phyloP scores from a whole-genome alignment of 2,329 filamentous ascomycete species.

The Blastomyces silverae region DNA sequence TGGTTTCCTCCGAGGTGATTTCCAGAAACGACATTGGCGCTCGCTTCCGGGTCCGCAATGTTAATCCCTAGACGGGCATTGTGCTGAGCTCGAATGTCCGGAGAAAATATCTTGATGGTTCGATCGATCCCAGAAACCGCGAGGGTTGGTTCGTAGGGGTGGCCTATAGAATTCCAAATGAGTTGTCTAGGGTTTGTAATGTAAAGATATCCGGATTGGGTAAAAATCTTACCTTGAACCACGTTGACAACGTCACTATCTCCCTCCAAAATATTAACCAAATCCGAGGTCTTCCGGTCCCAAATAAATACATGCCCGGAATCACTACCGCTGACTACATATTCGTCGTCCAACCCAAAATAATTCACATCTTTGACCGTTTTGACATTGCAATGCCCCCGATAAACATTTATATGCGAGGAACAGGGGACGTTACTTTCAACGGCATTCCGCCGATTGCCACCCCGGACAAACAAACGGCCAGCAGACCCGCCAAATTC shows the following conservation, averaged over 20 bases:
- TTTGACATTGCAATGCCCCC: slow-evolving; percentile 59
- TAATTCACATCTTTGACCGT: slow-evolving; percentile 66
- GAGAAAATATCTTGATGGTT: slow-evolving; percentile 62
- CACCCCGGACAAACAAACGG: slow-evolving; percentile 43
- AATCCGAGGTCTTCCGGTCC: slow-evolving; percentile 55
- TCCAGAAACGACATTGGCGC: slow-evolving; percentile 32
- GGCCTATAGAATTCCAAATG: slow-evolving; percentile 39
- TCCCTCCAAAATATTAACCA: slow-evolving; percentile 60
- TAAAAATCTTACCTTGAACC: slow-evolving; percentile 48
- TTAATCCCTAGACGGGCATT: slow-evolving; percentile 53
- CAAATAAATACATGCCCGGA: slow-evolving; percentile 63
- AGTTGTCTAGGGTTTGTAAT: neutral
- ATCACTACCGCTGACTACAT: slow-evolving; percentile 61
- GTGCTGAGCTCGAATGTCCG: slow-evolving; percentile 52
- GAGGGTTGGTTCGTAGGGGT: slow-evolving; percentile 61
- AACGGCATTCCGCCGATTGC: slow-evolving; percentile 44
- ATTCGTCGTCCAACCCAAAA: slow-evolving; percentile 60
- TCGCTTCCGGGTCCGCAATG: slow-evolving; percentile 46
- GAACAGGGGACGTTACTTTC: slow-evolving; percentile 51
- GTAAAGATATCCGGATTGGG: neutral
- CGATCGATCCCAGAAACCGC: slow-evolving; percentile 62
- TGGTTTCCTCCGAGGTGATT: slow-evolving; percentile 26
- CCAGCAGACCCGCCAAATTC: slow-evolving; percentile 25
- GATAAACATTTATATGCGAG: slow-evolving; percentile 52
- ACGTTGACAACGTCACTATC: slow-evolving; percentile 66